These are phyloP conservation scores for Yarrowia bubula DNA, from an alignment of 805 yeast species.

Conservation along the genomic window DNA sequence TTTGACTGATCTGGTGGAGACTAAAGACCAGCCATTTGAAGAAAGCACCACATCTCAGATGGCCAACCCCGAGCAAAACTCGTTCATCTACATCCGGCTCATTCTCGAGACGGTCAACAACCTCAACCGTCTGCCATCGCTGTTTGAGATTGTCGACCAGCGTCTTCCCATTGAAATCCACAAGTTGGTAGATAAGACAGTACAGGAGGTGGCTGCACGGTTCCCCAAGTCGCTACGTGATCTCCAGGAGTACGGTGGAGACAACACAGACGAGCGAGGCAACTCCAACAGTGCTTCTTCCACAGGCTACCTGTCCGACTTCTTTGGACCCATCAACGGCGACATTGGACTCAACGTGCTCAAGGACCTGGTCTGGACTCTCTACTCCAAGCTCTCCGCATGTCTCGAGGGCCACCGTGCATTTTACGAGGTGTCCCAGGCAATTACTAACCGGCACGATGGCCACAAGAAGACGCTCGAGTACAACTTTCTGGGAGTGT, in stretches of 20 bases:
- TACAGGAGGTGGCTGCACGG: constrained; percentile 61
- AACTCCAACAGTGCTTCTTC: background rate
- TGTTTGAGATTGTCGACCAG: constrained; percentile 53
- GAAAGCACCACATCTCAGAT: constrained; percentile 38
- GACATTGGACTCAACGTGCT: constrained; percentile 56
- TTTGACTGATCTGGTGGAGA: constrained; percentile 26
- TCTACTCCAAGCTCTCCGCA: constrained; percentile 61
- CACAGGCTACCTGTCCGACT: constrained; percentile 9
- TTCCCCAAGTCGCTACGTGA: constrained; percentile 47
- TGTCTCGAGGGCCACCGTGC: constrained; percentile 71
- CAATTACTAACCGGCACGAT: constrained; percentile 28
- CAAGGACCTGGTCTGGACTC: constrained; percentile 66
- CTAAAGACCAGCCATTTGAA: constrained; percentile 27
- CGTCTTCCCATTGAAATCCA: constrained; percentile 62
- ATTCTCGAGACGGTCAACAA: constrained; percentile 58
- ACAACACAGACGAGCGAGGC: background rate
- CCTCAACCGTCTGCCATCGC: constrained; percentile 58
- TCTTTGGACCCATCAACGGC: constrained; percentile 31
- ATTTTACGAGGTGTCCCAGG: constrained; percentile 52
- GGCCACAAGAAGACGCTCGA: constrained; percentile 29
- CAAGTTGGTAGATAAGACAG: constrained; percentile 57
- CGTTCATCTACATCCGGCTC: constrained; percentile 53
- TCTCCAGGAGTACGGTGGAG: constrained; percentile 9
- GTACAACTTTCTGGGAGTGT: constrained; percentile 46
- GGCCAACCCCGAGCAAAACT: constrained; percentile 45